Base-by-base conservation (phyloP, 2,329 filamentous ascomycete genomes). In the Cercospora zeina region DNA sequence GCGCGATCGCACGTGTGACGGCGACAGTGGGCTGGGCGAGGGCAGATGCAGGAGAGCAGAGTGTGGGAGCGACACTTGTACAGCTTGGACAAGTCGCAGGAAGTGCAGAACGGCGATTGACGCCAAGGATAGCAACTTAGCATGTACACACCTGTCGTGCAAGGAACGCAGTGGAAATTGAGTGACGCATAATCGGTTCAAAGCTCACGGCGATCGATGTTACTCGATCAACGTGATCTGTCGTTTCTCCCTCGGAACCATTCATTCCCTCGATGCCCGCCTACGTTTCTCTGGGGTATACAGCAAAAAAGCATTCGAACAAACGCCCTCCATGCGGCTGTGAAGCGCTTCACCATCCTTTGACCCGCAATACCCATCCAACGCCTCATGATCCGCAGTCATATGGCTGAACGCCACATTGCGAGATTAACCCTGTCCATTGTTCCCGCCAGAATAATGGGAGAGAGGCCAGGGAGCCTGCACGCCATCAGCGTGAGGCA, bases 381-480 rank as follows among this genome's bases (percentile, higher is more conserved):
- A 10, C 11, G 13, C 39, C 21, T 45, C 39, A 13, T 5, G 6
- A 24, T 45, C 1, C 47, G 47, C 14, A 51, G 7, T 31, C 47
- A 7, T 51, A 3, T 13, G n/a, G 11, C 24, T 27, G 47, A 31
- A 51, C 47, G 47, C 13, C 8, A 30, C 47, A 33, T 39, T 16
- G 24, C 24, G 16, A 10, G 7, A 30, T 31, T 3, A 51, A 19
- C 39, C 39, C 1, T 45, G 39, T 13, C 39, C 39, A 24, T 45
- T 45, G 4, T 24, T 45, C 3, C 39, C 16, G 14, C 47, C 24
- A 5, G 24, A 31, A 14, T 51, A 51, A 16, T 51, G 47, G 1
- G 30, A 64, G 33, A 67, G 50, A 42, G 70, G 69, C 70, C 70
- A 72, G 5, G 66, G 58, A 13, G 65, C 37, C 55, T 70, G 65